Evolutionary conservation across 768 basidiomycete genomes (phyloP), one percentile per base, ranked within the genome.

Genomic region (Russula emetica): DNA sequence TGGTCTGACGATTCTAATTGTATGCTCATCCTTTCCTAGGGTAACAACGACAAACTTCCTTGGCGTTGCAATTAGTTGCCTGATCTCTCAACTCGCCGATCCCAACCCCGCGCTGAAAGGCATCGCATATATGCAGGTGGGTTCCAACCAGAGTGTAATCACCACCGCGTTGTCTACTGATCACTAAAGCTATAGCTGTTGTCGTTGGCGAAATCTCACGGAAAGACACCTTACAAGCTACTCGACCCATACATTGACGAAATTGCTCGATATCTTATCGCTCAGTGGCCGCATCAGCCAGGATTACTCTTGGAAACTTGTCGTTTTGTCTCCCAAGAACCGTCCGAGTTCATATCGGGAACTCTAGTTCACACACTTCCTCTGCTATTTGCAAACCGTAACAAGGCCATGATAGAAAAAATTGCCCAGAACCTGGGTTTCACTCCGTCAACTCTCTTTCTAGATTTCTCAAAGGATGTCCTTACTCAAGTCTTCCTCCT

Each of bases 321-420:
- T 72, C 82, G 82, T n/a, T 82, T 93, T 67, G 77, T 93, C 69
- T 78, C 79, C 11, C 78, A 84, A 38, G 73, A 80, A 16, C 79
- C 82, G 0, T 72, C 74, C 10, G 82, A 82, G 66, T 91, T 94
- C 71, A 77, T 94, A 53, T 75, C 80, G 2, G 78, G 83, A 30
- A 89, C 85, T 1, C 79, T 88, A 24, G 71, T 80, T 14, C 79
- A 83, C 61, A 88, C 85, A 1, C 79, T 93, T 7, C 93, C 94
- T 0, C 75, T 77, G 22, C 72, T 94, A 40, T 88, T 90, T 71
- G 86, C 83, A 9, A 77, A 78, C 49, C 79, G 83, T 66, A 84
- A 91, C 47, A 65, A 74, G 26, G 80, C 76, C 55, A 82, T 84
- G 0, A 78, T 96, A 22, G 80, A 84, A 38, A 78, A 79, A 14